A percentile compares a stretch with the other conserved stretches of the same genome.
Evolutionary conservation across 768 basidiomycete genomes (phyloP).

Genomic region (Gelatoporia subvermispora): DNA sequence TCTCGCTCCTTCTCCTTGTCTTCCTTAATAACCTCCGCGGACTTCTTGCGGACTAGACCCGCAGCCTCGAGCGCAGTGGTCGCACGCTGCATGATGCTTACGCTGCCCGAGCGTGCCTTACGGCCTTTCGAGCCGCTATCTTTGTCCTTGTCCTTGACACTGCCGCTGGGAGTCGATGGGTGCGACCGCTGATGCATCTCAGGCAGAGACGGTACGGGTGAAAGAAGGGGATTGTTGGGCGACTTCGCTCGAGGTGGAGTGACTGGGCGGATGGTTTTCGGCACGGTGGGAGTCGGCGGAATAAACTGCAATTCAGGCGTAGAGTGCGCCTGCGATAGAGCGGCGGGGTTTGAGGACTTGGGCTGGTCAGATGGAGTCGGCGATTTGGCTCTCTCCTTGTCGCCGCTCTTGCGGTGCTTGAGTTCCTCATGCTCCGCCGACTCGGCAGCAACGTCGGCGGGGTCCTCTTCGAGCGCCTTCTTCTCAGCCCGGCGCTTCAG

Average conservation of each 20-base stretch:
- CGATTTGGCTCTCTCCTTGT: conserved; percentile 6
- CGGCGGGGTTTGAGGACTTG: conserved; percentile 12
- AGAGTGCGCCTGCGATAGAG: conserved; percentile 30
- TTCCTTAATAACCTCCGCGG: conserved; percentile 65
- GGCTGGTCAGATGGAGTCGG: too few relatives aligned
- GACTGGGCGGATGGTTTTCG: conserved; percentile 32
- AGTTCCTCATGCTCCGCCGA: conserved; percentile 27
- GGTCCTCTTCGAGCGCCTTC: conserved; percentile 39
- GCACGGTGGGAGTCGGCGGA: conserved; percentile 68
- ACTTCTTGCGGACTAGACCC: conserved; percentile 80
- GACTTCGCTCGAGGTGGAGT: conserved; percentile 48
- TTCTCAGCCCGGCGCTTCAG: conserved; percentile 76
- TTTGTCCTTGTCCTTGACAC: conserved; percentile 52
- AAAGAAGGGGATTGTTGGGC: conserved; percentile 33
- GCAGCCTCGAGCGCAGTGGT: conserved; percentile 88
- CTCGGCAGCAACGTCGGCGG: conserved; percentile 14
- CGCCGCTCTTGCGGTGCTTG: conserved; percentile 15
- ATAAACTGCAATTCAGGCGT: conserved; percentile 68
- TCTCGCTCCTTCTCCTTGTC: conserved; percentile 47
- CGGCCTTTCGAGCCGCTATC: conserved; percentile 45
- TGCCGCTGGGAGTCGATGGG: conserved; percentile 66
- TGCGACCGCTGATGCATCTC: conserved; percentile 51
- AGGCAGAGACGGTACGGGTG: conserved; percentile 55
- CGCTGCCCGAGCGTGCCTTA: conserved; percentile 80
- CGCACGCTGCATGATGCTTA: conserved; percentile 94